Percentiles rank a stretch among this genome's conserved stretches.
phyloP scores from a whole-genome alignment of 2,329 filamentous ascomycete genomes.

The Diaporthe sp. region DNA sequence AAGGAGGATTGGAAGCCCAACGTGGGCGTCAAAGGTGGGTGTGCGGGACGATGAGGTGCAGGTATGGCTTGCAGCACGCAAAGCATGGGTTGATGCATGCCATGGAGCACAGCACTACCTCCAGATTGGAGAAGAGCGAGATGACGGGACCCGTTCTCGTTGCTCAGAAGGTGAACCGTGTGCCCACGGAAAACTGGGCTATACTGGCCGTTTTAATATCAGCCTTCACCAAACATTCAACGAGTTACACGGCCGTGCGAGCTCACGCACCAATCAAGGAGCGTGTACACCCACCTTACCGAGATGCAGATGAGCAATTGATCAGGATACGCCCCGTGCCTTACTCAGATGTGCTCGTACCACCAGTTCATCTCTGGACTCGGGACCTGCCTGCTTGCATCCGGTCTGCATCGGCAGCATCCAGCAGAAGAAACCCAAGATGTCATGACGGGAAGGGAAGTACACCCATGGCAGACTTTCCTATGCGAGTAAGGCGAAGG shows the following conservation, averaged over 20 bases:
- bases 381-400: conserved; percentile 30
- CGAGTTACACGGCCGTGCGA: conserved; percentile 28
- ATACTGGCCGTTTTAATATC: conserved; percentile 32
- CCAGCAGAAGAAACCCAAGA: conserved; percentile 14
- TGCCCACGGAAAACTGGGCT: conserved; percentile 22
- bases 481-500: conserved; percentile 17
- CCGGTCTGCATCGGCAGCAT: conserved; percentile 22
- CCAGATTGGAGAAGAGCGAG: conserved; percentile 31
- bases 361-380: conserved; percentile 32
- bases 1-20: conserved; percentile 9
- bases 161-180: conserved; percentile 32
- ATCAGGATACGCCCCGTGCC: conserved; percentile 25
- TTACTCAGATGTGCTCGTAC: conserved; percentile 24
- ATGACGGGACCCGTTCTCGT: conserved; percentile 30
- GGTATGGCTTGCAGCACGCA: conserved; percentile 36
- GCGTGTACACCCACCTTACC: conserved; percentile 17
- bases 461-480: background rate
- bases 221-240: conserved; percentile 31
- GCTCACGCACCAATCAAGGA: conserved; percentile 26
- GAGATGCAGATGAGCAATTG: conserved; percentile 32
- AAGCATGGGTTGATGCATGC: conserved; percentile 34
- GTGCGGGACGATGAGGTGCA: conserved; percentile 36
- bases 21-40: conserved; percentile 30
- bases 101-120: conserved; percentile 28
- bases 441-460: conserved; percentile 4